These are phyloP conservation scores for Aspergillus brunneoviolaceus DNA, from an alignment of 2,329 filamentous ascomycete species.

Conservation along the genomic window DNA sequence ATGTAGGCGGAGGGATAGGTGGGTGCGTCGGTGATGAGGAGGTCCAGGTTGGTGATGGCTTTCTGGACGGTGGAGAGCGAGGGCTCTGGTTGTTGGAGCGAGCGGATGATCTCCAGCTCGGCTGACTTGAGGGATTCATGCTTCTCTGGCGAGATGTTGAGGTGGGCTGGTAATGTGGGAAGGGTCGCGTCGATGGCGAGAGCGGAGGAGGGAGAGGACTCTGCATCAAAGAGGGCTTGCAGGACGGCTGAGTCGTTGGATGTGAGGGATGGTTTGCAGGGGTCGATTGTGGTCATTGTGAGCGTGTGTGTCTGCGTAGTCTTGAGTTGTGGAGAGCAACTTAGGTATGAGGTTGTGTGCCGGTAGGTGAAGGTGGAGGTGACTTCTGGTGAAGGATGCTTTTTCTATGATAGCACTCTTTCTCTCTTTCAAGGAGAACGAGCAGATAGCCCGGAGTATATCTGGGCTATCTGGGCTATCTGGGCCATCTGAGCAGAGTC, in stretches of 20 bases:
- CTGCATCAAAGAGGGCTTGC: conserved; percentile 48
- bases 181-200: conserved; percentile 40
- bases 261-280: conserved; percentile 31
- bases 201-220: conserved; percentile 41
- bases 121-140: conserved; percentile 40
- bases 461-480: background rate
- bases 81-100: conserved; percentile 30
- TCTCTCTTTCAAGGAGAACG: background rate
- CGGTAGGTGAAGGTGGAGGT: background rate
- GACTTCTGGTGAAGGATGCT: background rate
- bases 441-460: background rate
- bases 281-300: conserved; percentile 20
- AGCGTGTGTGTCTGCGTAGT: background rate
- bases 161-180: conserved; percentile 40
- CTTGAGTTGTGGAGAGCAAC: background rate
- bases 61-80: conserved; percentile 24
- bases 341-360: background rate
- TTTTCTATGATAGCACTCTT: background rate
- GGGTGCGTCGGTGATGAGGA: conserved; percentile 45
- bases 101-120: conserved; percentile 43
- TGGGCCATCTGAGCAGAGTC: conserved; percentile 9
- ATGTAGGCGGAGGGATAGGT: conserved; percentile 55
- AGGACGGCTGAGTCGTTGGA: conserved; percentile 48
- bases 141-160: conserved; percentile 36
- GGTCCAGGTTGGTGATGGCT: conserved; percentile 41